Evolutionary conservation across 2,329 filamentous ascomycete genomes (phyloP).

Genomic region (Xylaria polymorpha): DNA sequence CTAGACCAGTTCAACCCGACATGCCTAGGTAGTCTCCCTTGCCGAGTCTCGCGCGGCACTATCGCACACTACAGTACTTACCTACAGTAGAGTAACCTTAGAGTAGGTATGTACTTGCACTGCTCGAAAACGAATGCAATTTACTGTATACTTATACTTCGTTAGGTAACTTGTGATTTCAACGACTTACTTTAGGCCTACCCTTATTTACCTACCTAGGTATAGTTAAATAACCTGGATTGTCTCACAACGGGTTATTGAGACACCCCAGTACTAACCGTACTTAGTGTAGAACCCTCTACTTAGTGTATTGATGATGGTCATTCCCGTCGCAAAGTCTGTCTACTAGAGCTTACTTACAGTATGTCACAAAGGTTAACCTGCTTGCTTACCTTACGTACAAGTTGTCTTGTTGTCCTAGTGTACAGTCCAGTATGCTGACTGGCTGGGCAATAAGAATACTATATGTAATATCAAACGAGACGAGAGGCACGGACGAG

Average conservation of each 20-base stretch:
- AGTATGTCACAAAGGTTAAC: neutral
- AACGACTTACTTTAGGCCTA: no score
- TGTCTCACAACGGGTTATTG: neutral
- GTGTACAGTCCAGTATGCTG: no score
- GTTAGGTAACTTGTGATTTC: neutral
- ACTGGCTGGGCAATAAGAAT: no score
- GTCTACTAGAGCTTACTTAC: neutral
- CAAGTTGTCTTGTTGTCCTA: neutral
- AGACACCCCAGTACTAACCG: no score
- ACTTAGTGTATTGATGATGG: neutral
- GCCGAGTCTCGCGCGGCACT: neutral
- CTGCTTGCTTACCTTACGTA: neutral
- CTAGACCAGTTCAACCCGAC: neutral
- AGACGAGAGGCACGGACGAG: constrained; percentile 2
- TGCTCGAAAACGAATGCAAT: neutral
- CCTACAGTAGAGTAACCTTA: no score
- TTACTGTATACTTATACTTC: neutral
- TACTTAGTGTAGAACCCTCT: neutral
- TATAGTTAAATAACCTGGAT: neutral
- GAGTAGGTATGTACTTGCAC: no score
- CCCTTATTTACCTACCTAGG: no score
- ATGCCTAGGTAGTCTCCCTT: neutral
- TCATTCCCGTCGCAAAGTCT: neutral
- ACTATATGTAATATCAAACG: neutral
- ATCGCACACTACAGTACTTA: neutral